A percentile compares a stretch with the other conserved stretches of the same genome.
Conservation (phyloP, 345 rosid species). For the Gossypium turneri region DNA sequence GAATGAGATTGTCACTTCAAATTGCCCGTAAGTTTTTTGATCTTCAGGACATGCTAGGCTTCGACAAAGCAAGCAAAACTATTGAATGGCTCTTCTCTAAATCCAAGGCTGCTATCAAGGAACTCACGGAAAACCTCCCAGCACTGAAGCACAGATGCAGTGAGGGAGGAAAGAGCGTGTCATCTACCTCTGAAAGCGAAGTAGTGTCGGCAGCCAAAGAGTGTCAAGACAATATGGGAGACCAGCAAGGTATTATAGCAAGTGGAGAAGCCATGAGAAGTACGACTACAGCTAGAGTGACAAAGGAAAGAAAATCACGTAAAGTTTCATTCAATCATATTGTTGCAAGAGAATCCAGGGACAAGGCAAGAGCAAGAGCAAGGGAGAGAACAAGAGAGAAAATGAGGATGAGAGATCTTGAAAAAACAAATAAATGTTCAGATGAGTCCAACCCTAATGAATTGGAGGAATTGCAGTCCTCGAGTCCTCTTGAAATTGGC, state of each 20-base stretch:
- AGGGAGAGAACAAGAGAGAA: conserved; percentile 63
- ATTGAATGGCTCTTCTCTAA: conserved; percentile 74
- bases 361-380: conserved; percentile 65
- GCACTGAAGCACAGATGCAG: conserved; percentile 20
- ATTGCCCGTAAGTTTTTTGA: conserved; percentile 66
- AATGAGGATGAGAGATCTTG: conserved; percentile 35
- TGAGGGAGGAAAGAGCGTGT: conserved; percentile 17
- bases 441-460: conserved; percentile 39
- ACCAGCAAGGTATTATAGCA: conserved; percentile 6
- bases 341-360: conserved; percentile 41
- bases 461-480: conserved; percentile 19
- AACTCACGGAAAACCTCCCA: conserved; percentile 37
- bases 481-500: conserved; percentile 19
- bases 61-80: conserved; percentile 76
- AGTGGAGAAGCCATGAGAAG: conserved; percentile 15
- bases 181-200: conserved; percentile 40
- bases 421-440: conserved; percentile 13
- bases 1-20: conserved; percentile 70
- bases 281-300: not conserved
- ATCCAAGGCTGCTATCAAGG: conserved; percentile 65
- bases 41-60: conserved; percentile 76
- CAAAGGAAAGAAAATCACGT: conserved; percentile 17
- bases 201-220: conserved; percentile 31
- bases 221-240: conserved; percentile 17
- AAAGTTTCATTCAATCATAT: conserved; percentile 17